Evolutionary conservation across 305 asterid genomes (phyloP), one percentile per base, ranked within the genome.

Genomic region (Fraxinus angustifolia): DNA sequence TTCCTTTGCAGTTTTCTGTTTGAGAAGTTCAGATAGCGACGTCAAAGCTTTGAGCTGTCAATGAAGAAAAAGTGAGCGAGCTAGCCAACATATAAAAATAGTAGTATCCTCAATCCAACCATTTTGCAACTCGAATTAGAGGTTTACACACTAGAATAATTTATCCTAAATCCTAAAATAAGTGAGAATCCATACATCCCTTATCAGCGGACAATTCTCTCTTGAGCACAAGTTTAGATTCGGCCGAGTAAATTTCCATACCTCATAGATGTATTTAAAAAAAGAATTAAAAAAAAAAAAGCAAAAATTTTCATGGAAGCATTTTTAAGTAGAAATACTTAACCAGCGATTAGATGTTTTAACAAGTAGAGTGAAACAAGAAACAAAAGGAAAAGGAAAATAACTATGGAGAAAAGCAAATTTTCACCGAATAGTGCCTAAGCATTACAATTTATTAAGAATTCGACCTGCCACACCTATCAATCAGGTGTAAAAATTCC

Each of bases 31-130:
- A 73, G 97, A 92, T 83, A 96, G 93, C 33, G 97, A 83, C 45
- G 92, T 73, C 90, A 96, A 85, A 77, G 99, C 99, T 90, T 94
- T 96, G 80, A 93, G 95, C 99, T 96, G 98, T 77, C 62, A 83
- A 81, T 82, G 82, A 83, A 58, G 40, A 30, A 76, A 83, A 76
- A 50, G 81, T 82, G 30, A 86, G 86, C 21, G 50, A 77, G 73
- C 83, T 76, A 73, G 78, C 73, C 81, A 87, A 73, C 33, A 82
- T 70, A 58, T 65, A 73, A 71, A 8, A 79, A 72, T 6, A 72
- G 76, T 30, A 45, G 42, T 73, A 35, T 72, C 34, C 45, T 30
- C 77, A 38, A 16, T 48, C 40, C 38, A 60, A 40, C 58, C 70
- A 28, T 45, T 85, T 30, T n/a, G 72, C 48, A 33, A 16, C 83